A percentile compares a stretch with the other conserved stretches of the same genome.
Conservation (phyloP, 495 filamentous ascomycete genomes). For the Neurospora sp. region DNA sequence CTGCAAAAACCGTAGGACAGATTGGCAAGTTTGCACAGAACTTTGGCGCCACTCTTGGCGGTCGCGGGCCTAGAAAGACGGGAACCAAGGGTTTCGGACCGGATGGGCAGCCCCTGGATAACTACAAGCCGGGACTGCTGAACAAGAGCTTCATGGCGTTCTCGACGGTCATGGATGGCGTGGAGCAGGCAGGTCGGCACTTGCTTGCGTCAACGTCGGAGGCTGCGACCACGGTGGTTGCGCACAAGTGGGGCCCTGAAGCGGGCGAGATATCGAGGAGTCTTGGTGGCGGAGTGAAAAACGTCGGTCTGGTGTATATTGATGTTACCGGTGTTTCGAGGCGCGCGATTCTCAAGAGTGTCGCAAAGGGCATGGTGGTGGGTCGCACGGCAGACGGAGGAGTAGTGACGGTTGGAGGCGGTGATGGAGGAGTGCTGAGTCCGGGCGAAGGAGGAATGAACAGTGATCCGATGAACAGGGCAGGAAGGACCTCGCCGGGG, state of each 20-base stretch:
- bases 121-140: slow-evolving; percentile 79
- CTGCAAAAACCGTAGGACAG: slow-evolving; percentile 76
- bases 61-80: slow-evolving; percentile 49
- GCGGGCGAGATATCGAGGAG: slow-evolving; percentile 63
- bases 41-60: slow-evolving; percentile 63
- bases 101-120: slow-evolving; percentile 50
- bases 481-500: slow-evolving; percentile 4
- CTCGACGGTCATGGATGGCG: slow-evolving; percentile 85
- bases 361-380: slow-evolving; percentile 98
- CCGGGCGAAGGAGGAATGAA: background rate
- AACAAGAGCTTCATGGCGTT: slow-evolving; percentile 97
- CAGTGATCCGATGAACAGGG: background rate
- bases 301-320: slow-evolving; percentile 96
- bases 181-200: slow-evolving; percentile 71
- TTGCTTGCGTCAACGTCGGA: slow-evolving; percentile 62
- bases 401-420: slow-evolving; percentile 72
- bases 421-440: slow-evolving; percentile 44
- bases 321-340: slow-evolving; percentile 88
- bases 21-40: slow-evolving; percentile 78
- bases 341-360: slow-evolving; percentile 77
- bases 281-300: slow-evolving; percentile 79
- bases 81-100: slow-evolving; percentile 45
- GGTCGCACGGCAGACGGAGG: slow-evolving; percentile 78
- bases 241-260: slow-evolving; percentile 75
- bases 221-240: slow-evolving; percentile 71